phyloP scores from a whole-genome alignment of 352 stramenopile species.

The Phytophthora europaea region DNA sequence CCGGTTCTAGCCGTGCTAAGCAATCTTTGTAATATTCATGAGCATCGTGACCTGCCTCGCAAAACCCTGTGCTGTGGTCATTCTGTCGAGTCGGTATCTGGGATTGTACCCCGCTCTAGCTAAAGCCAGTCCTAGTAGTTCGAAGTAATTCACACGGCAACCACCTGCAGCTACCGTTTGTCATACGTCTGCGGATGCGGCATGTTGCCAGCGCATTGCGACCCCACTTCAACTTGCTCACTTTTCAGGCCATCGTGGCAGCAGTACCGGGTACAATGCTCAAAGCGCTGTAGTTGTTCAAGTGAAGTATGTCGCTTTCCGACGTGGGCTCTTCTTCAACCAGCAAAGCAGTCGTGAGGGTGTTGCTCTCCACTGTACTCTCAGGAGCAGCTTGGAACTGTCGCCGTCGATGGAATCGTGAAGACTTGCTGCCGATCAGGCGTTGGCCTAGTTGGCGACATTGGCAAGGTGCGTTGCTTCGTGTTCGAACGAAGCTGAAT shows the following conservation, averaged over 20 bases:
- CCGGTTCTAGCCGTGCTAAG: slow-evolving; percentile 5
- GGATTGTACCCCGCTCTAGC: slow-evolving; percentile 8
- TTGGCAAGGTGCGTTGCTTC: slow-evolving; percentile 28
- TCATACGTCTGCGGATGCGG: slow-evolving; percentile 6
- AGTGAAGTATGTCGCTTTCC: neutral
- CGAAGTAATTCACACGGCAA: neutral
- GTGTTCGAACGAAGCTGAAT: slow-evolving; percentile 23
- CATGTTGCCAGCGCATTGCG: neutral
- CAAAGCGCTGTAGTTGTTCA: slow-evolving; percentile 21
- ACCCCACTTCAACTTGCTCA: neutral
- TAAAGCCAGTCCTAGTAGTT: slow-evolving; percentile 8
- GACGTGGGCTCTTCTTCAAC: slow-evolving; percentile 15
- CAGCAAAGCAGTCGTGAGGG: slow-evolving; percentile 23
- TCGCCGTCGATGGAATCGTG: slow-evolving; percentile 21
- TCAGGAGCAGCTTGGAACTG: slow-evolving; percentile 20
- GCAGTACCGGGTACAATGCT: slow-evolving; percentile 10
- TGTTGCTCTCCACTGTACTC: slow-evolving; percentile 13
- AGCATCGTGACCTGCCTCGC: neutral
- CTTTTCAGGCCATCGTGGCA: slow-evolving; percentile 27
- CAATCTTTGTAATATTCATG: slow-evolving; percentile 8
- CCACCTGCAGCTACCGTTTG: slow-evolving; percentile 1
- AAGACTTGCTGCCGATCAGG: slow-evolving; percentile 21
- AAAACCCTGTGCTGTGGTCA: slow-evolving; percentile 11
- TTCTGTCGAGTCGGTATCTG: slow-evolving; percentile 22
- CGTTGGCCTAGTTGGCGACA: slow-evolving; percentile 68